phyloP scores from a whole-genome alignment of 768 basidiomycete genomes.

The Boletales sp. region DNA sequence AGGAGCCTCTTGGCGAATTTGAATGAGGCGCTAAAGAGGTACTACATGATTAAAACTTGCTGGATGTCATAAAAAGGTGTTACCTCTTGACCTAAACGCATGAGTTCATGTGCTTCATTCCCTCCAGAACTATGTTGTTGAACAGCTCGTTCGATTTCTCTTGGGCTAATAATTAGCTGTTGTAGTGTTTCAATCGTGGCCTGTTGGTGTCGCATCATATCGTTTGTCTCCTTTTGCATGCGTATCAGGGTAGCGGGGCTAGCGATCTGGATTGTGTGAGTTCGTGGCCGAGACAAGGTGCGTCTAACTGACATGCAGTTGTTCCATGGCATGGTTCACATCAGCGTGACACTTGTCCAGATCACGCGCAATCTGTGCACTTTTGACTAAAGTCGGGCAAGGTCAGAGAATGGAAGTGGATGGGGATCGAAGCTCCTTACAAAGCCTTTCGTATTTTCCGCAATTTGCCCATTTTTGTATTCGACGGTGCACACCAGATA shows the following conservation, averaged over 20 bases:
- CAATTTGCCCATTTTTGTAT: constrained; percentile 39
- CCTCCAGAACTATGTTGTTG: constrained; percentile 40
- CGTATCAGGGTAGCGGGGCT: constrained; percentile 22
- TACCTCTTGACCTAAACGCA: constrained; percentile 53
- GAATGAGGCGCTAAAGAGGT: constrained; percentile 21
- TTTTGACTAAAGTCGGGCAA: constrained; percentile 35
- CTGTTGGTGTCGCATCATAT: constrained; percentile 26
- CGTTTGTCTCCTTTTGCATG: constrained; percentile 28
- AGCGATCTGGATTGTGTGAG: constrained; percentile 16
- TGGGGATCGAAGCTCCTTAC: constrained; percentile 27
- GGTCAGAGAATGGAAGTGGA: neutral
- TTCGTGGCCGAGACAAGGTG: neutral
- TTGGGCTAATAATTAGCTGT: constrained; percentile 35
- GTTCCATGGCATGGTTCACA: constrained; percentile 38
- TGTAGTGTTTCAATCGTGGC: constrained; percentile 39
- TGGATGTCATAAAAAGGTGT: neutral
- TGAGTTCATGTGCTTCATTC: constrained; percentile 42
- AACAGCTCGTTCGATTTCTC: constrained; percentile 36
- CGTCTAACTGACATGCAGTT: constrained; percentile 38
- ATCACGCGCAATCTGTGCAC: constrained; percentile 42
- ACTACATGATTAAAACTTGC: neutral
- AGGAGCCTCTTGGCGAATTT: constrained; percentile 3
- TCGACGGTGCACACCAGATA: constrained; percentile 38
- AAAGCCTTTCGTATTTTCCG: constrained; percentile 34
- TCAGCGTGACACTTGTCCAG: constrained; percentile 43